Evolutionary conservation across 2,329 filamentous ascomycete genomes (phyloP), one percentile per base, ranked within the genome.

Genomic region (Fusarium armeniacum): DNA sequence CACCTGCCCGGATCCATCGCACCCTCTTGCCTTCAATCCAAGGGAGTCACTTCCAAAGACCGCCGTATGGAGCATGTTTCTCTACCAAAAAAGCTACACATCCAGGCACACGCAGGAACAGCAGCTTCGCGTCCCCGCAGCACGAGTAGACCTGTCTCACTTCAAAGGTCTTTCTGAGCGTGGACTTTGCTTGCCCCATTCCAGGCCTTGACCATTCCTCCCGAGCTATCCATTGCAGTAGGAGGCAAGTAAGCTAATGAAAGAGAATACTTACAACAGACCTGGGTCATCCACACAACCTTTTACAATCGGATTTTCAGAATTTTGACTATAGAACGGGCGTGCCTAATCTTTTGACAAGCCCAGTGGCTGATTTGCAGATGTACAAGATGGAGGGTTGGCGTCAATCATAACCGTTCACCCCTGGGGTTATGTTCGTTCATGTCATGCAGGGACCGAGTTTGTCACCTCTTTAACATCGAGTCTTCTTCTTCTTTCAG

Each of bases 141-240:
- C 61, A 68, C 67, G 69, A 45, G 71, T 72, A 65, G 52, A 26
- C 40, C 12, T 57, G 60, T 63, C 49, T 63, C 43, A 51, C 52
- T 57, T 58, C 66, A 63, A 43, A 43, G 67, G 65, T 67, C 68
- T 71, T 76, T 73, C 33, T 64, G 61, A 55, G 71, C 52, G 66
- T 68, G 67, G 69, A 76, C 73, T 68, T 73, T 67, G 65, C 66
- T 57, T 53, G 56, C 49, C 51, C 46, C 73, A 76, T 76, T 76
- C 74, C 74, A 64, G 43, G 62, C 58, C 50, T 44, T 55, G 41
- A 59, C 60, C 73, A 76, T 76, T 76, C 73, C 73, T 70, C 18
- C 36, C 36, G 28, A 30, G 44, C 49, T 62, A 50, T 67, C 45
- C 68, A 74, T 75, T 69, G 30, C 68, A 64, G 66, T 63, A 57